A percentile compares a stretch with the other conserved stretches of the same genome.
These are phyloP conservation scores for Xerocomellus amylosporus DNA, from an alignment of 768 basidiomycete genomes.

Conservation along the genomic window DNA sequence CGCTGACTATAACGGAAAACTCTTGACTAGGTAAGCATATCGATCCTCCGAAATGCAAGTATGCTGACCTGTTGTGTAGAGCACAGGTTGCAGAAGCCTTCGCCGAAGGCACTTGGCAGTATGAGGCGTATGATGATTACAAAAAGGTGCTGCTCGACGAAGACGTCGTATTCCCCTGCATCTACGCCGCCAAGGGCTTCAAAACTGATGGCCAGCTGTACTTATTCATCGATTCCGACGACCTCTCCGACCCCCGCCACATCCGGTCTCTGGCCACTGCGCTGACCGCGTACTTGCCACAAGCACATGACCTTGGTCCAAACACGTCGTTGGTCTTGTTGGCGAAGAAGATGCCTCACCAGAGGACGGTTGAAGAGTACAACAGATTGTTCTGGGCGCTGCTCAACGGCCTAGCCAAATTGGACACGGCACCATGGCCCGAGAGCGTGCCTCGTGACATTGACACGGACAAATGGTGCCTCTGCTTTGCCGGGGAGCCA, in stretches of 20 bases:
- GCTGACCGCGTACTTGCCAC: conserved; percentile 14
- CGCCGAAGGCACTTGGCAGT: conserved; percentile 18
- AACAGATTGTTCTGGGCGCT: conserved; percentile 20
- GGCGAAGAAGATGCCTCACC: no score
- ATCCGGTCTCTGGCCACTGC: conserved; percentile 18
- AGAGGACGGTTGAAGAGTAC: not conserved
- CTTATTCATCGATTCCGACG: conserved; percentile 23
- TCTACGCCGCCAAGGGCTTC: conserved; percentile 24
- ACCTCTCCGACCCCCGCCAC: conserved; percentile 21
- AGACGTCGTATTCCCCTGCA: conserved; percentile 20
- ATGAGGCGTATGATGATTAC: conserved; percentile 17
- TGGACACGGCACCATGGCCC: not conserved
- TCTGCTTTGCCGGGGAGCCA: no score
- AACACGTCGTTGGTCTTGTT: conserved; percentile 8
- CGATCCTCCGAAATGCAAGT: no score
- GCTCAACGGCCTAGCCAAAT: conserved; percentile 19
- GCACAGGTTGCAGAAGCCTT: conserved; percentile 14
- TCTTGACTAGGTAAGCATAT: conserved; percentile 14
- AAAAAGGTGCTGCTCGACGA: conserved; percentile 22
- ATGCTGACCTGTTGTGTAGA: not conserved
- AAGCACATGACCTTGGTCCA: conserved; percentile 16
- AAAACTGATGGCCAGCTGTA: conserved; percentile 22
- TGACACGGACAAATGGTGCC: no score
- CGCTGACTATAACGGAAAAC: conserved; percentile 6
- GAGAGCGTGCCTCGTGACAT: no score